Evolutionary conservation across 768 basidiomycete species (phyloP).

Genomic region (Amylocystis lapponica): DNA sequence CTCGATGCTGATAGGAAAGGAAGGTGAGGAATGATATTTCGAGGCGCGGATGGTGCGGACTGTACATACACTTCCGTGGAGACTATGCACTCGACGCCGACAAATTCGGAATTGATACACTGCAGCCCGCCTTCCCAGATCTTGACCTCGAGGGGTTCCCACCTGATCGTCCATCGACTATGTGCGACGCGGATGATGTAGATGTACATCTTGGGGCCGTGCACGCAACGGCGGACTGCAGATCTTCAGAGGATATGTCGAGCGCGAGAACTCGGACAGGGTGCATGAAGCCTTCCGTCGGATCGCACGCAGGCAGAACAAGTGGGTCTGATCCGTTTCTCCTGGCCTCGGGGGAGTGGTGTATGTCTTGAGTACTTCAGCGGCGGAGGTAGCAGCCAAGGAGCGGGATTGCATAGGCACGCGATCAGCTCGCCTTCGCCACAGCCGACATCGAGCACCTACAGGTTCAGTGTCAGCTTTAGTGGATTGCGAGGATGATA

Average conservation of each 20-base stretch:
- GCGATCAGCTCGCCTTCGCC: conserved; percentile 73
- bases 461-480: background rate
- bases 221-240: conserved; percentile 46
- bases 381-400: conserved; percentile 48
- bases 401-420: conserved; percentile 68
- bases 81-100: conserved; percentile 65
- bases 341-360: conserved; percentile 6
- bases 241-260: conserved; percentile 51
- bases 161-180: conserved; percentile 36
- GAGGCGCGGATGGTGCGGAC: conserved; percentile 1
- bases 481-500: background rate
- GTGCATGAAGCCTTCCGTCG: conserved; percentile 8
- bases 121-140: conserved; percentile 77
- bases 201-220: conserved; percentile 29
- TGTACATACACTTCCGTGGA: conserved; percentile 72
- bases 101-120: conserved; percentile 57
- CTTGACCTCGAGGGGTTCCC: conserved; percentile 61
- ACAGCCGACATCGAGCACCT: conserved; percentile 84
- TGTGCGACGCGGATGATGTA: background rate
- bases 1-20: conserved; percentile 60
- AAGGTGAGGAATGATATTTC: background rate
- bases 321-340: background rate
- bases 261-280: conserved; percentile 46
- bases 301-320: background rate
- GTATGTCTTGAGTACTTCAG: conserved; percentile 5